Evolutionary conservation across 768 basidiomycete species (phyloP).

Genomic region (Arthromyces matolae): DNA sequence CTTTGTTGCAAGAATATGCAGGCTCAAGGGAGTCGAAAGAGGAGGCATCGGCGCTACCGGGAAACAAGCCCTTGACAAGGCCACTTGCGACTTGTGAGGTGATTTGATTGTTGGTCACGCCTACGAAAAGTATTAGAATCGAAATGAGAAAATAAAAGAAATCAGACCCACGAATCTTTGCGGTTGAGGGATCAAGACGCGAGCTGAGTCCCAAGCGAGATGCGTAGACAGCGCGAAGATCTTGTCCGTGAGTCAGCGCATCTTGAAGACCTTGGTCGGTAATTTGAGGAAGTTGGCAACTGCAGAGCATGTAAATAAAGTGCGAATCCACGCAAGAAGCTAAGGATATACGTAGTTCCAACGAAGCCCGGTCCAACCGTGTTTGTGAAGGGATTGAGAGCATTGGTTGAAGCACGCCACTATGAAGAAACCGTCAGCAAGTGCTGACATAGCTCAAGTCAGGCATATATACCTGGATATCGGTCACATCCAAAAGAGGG

Average conservation of each 20-base stretch:
- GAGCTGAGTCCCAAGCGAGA: constrained; percentile 34
- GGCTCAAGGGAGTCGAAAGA: constrained; percentile 48
- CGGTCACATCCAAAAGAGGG: too few species aligned
- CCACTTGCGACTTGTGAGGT: constrained; percentile 51
- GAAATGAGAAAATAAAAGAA: background rate
- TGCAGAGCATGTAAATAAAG: constrained; percentile 12
- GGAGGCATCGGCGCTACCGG: constrained; percentile 28
- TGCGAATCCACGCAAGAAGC: background rate
- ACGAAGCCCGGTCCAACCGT: constrained; percentile 43
- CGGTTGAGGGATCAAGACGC: constrained; percentile 28
- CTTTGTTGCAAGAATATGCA: constrained; percentile 37
- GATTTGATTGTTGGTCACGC: constrained; percentile 50
- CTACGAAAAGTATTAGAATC: constrained; percentile 16
- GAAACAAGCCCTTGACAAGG: constrained; percentile 43
- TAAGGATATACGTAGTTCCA: constrained; percentile 32
- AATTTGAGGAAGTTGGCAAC: constrained; percentile 50
- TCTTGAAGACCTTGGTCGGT: constrained; percentile 43
- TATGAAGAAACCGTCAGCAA: constrained; percentile 13
- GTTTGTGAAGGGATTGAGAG: constrained; percentile 40
- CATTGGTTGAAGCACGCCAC: constrained; percentile 40
- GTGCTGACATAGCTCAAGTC: background rate
- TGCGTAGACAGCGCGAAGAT: constrained; percentile 44
- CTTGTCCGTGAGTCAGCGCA: constrained; percentile 42
- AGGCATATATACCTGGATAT: background rate
- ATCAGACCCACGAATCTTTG: constrained; percentile 33